phyloP scores from a whole-genome alignment of 805 yeast species.

The Saturnispora kantuleensis region DNA sequence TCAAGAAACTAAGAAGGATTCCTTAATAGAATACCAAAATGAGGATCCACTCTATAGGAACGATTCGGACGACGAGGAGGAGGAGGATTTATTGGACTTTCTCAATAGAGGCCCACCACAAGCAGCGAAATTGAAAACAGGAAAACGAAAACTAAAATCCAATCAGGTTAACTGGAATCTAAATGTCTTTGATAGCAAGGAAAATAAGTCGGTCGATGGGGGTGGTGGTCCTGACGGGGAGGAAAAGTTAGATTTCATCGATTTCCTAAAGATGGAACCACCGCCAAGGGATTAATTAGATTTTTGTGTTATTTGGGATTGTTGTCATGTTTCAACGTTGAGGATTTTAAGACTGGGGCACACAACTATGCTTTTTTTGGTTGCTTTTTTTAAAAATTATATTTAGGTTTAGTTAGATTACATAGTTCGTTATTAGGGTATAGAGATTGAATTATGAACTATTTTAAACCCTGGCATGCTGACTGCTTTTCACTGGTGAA shows the following conservation, averaged over 20 bases:
- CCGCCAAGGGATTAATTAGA: neutral
- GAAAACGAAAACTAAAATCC: neutral
- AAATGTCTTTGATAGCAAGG: slow-evolving; percentile 1
- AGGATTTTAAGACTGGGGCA: too few relatives aligned
- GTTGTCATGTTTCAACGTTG: neutral
- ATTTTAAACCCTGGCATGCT: too few relatives aligned
- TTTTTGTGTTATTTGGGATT: neutral
- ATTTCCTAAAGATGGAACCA: slow-evolving; percentile 1
- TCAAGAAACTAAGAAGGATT: neutral
- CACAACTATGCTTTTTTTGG: too few relatives aligned
- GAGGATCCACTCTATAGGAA: neutral
- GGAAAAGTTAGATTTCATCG: neutral
- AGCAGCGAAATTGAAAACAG: neutral
- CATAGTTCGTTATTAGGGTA: too few relatives aligned
- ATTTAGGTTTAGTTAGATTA: too few relatives aligned
- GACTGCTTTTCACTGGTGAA: too few relatives aligned
- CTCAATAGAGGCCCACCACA: slow-evolving; percentile 6
- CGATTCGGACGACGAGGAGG: neutral
- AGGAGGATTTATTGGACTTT: slow-evolving; percentile 9
- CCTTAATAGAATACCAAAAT: too few relatives aligned
- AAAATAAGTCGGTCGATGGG: neutral
- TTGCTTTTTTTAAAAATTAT: too few relatives aligned
- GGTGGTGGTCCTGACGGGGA: neutral
- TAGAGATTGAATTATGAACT: too few relatives aligned
- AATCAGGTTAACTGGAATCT: slow-evolving; percentile 4